These are phyloP conservation scores for Neurospora tetraspora DNA, from an alignment of 495 filamentous ascomycete genomes.

Conservation along the genomic window DNA sequence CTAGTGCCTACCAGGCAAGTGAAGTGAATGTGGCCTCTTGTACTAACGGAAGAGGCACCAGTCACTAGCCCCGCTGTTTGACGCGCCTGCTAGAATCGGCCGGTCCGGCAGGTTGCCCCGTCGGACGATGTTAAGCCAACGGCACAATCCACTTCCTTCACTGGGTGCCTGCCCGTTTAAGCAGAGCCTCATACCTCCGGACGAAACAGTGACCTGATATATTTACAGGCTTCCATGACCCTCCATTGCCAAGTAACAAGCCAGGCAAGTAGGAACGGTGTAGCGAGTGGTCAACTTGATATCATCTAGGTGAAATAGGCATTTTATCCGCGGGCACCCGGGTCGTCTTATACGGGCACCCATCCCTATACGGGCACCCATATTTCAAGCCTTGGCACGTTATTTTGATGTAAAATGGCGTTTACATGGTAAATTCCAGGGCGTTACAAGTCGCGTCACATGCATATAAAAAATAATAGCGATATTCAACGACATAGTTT, in stretches of 20 bases:
- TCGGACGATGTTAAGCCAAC: not conserved
- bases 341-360: no score
- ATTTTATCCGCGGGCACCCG: no score
- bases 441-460: no score
- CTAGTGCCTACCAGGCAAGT: not conserved
- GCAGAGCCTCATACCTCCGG: not conserved
- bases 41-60: not conserved
- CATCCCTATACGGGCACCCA: no score
- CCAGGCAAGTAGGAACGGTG: not conserved
- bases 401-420: no score
- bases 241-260: not conserved
- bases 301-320: not conserved
- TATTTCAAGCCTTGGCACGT: no score
- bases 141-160: not conserved
- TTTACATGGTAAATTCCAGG: no score
- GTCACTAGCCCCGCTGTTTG: not conserved
- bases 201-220: not conserved
- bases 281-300: not conserved
- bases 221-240: not conserved
- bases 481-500: no score
- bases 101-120: not conserved
- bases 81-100: not conserved
- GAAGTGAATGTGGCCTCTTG: not conserved
- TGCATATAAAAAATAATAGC: no score
- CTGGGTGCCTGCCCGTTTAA: not conserved